Percentiles rank a stretch among this genome's conserved stretches.
Conservation (phyloP, 495 filamentous ascomycete species). For the Cairneyella variabilis region DNA sequence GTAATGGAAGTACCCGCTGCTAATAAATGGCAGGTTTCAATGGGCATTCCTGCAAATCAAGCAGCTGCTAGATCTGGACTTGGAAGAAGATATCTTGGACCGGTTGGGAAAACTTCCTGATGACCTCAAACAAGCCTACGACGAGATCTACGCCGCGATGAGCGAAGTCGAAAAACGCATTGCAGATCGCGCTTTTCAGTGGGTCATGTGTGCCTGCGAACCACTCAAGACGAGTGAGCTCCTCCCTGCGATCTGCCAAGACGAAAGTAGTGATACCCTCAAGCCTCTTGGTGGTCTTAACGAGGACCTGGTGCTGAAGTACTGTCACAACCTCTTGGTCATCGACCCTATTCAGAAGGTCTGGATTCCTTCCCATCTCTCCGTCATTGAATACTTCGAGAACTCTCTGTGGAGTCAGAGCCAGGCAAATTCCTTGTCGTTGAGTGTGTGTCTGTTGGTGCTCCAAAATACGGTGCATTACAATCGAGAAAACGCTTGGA, state of each 20-base stretch:
- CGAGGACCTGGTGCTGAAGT: conserved; percentile 15
- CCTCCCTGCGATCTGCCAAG: conserved; percentile 8
- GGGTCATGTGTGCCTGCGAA: conserved; percentile 30
- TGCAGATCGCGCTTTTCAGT: conserved; percentile 33
- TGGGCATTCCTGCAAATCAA: conserved; percentile 34
- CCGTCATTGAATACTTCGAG: conserved; percentile 24
- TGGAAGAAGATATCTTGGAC: conserved; percentile 17
- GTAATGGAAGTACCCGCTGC: too few relatives aligned
- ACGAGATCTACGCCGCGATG: conserved; percentile 30
- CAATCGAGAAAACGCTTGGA: conserved; percentile 4
- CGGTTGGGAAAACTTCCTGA: conserved; percentile 33
- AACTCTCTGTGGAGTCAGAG: conserved; percentile 1
- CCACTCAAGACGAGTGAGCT: conserved; percentile 22
- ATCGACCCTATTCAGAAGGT: conserved; percentile 13
- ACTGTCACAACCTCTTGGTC: conserved; percentile 17
- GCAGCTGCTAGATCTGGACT: conserved; percentile 26
- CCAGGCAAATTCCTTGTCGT: conserved; percentile 15
- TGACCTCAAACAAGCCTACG: conserved; percentile 31
- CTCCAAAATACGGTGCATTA: conserved; percentile 4
- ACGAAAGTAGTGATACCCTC: neutral
- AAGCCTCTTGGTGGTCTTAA: neutral
- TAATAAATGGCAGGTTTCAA: conserved; percentile 30
- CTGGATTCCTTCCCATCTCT: conserved; percentile 25
- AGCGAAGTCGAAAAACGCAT: conserved; percentile 23
- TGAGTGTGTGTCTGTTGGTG: conserved; percentile 10